Evolutionary conservation across 441 rosid species (phyloP).

Genomic region (Gossypium schwendimanii): DNA sequence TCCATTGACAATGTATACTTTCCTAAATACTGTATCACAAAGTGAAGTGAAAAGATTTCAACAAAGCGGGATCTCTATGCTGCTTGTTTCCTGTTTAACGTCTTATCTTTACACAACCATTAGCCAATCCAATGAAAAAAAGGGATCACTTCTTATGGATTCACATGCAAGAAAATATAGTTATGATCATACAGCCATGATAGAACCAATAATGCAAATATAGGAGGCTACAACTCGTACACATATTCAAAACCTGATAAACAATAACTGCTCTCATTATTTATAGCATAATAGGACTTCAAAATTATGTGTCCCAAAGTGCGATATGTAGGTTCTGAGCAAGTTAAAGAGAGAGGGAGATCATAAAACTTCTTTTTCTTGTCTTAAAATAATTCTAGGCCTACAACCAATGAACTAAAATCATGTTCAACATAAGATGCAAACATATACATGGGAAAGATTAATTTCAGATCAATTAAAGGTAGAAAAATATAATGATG

Average conservation of each 20-base stretch:
- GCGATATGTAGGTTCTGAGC: neutral
- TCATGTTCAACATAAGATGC: neutral
- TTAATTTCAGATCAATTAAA: neutral
- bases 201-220: neutral
- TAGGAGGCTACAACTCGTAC: neutral
- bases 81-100: neutral
- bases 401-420: neutral
- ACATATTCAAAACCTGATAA: neutral
- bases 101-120: neutral
- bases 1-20: neutral
- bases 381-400: neutral
- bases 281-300: neutral
- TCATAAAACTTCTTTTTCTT: neutral
- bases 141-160: neutral
- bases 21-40: neutral
- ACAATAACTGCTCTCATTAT: neutral
- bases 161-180: neutral
- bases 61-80: neutral
- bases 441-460: neutral
- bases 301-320: neutral
- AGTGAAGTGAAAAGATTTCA: neutral
- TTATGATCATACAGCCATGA: neutral
- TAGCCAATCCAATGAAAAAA: neutral
- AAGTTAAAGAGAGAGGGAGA: neutral
- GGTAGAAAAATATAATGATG: neutral